These are phyloP conservation scores for Ceratobasidium sp. DNA, from an alignment of 1,284 basidiomycete genomes.

Conservation along the genomic window DNA sequence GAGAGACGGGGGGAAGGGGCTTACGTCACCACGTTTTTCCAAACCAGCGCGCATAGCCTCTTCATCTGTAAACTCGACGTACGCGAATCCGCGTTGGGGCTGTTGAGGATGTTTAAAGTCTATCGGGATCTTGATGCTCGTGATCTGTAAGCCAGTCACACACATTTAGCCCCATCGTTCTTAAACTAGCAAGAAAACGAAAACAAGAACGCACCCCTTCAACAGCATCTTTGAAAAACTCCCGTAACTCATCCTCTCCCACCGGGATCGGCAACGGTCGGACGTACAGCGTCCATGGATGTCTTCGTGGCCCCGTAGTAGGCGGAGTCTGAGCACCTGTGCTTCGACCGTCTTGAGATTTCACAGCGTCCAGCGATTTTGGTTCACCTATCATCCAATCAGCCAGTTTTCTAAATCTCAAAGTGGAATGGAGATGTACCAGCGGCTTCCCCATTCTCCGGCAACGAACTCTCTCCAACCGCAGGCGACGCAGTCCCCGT, in stretches of 20 bases:
- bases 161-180: background rate
- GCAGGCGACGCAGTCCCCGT: slow-evolving; percentile 35
- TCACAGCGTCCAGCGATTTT: slow-evolving; percentile 52
- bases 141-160: slow-evolving; percentile 67
- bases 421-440: background rate
- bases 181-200: slow-evolving; percentile 30
- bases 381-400: slow-evolving; percentile 51
- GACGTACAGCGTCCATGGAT: slow-evolving; percentile 90
- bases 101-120: slow-evolving; percentile 49
- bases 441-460: slow-evolving; percentile 11
- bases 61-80: slow-evolving; percentile 90
- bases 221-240: slow-evolving; percentile 80
- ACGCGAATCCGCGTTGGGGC: slow-evolving; percentile 65
- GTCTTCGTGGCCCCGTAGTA: slow-evolving; percentile 71
- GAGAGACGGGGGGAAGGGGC: slow-evolving; percentile 23
- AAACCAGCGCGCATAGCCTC: slow-evolving; percentile 83
- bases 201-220: slow-evolving; percentile 66
- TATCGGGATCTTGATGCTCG: slow-evolving; percentile 74
- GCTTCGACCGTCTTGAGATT: slow-evolving; percentile 53
- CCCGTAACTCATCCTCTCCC: slow-evolving; percentile 77
- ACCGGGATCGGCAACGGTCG: slow-evolving; percentile 70
- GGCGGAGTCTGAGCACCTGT: slow-evolving; percentile 77
- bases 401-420: too few species aligned
- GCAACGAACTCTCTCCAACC: slow-evolving; percentile 26
- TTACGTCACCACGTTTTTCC: slow-evolving; percentile 77